A percentile compares a stretch with the other conserved stretches of the same genome.
Evolutionary conservation across 352 stramenopile genomes (phyloP).

Genomic region (Phytophthora melonis): DNA sequence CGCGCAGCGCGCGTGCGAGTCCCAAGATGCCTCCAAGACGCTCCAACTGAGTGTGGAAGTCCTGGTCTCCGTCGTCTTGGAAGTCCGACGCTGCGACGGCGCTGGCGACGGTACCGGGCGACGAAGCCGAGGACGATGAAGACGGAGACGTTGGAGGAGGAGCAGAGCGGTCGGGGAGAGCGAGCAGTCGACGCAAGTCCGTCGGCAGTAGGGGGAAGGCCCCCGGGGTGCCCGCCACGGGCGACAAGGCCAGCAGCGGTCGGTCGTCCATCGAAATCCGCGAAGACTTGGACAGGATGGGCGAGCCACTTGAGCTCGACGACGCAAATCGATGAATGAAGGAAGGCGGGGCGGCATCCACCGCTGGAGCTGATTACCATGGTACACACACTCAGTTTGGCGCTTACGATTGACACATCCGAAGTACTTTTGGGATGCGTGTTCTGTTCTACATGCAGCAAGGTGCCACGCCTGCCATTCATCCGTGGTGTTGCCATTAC

Average conservation of each 20-base stretch:
- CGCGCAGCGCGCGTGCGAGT: constrained; percentile 43
- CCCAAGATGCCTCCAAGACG: constrained; percentile 55
- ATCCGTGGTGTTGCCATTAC: neutral
- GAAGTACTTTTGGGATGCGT: too few species aligned
- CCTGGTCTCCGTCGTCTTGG: neutral
- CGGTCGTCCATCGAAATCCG: constrained; percentile 15
- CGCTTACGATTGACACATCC: too few species aligned
- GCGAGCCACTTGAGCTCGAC: constrained; percentile 4
- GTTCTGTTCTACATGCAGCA: too few species aligned
- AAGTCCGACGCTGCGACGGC: constrained; percentile 15
- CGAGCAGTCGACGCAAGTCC: constrained; percentile 19
- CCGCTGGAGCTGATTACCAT: too few species aligned
- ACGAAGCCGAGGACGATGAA: constrained; percentile 17
- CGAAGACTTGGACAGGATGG: too few species aligned
- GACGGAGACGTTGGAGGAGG: constrained; percentile 1
- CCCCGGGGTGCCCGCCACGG: neutral
- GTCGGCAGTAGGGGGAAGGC: constrained; percentile 26
- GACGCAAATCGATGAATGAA: constrained; percentile 26
- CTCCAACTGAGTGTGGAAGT: constrained; percentile 40
- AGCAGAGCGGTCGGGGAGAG: neutral
- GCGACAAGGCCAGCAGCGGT: constrained; percentile 22
- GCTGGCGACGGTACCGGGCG: constrained; percentile 22
- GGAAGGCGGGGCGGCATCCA: neutral
- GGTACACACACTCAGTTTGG: too few species aligned
- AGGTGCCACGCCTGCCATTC: neutral